Evolutionary conservation across 371 early-diverging fungal genomes (phyloP).

Genomic region (Globomyces sp.): DNA sequence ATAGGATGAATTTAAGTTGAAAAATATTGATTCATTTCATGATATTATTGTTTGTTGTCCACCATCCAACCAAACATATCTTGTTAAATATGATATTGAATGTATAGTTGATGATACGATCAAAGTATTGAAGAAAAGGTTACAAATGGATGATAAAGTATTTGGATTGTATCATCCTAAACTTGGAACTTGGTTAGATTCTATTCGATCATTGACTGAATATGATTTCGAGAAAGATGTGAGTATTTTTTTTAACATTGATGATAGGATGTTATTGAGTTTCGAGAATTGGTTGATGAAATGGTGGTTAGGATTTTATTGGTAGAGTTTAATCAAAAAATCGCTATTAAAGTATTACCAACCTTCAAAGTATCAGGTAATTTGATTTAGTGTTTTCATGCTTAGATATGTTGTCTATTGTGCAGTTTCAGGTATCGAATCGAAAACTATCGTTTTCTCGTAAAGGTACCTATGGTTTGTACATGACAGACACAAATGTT

Average conservation of each 20-base stretch:
- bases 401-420: constrained; percentile 26
- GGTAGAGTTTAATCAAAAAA: constrained; percentile 31
- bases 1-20: constrained; percentile 30
- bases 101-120: constrained; percentile 25
- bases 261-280: constrained; percentile 18
- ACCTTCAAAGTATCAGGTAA: constrained; percentile 19
- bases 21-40: constrained; percentile 21
- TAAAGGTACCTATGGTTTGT: constrained; percentile 27
- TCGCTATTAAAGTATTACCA: constrained; percentile 30
- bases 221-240: constrained; percentile 30
- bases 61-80: constrained; percentile 9
- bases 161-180: constrained; percentile 31
- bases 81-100: constrained; percentile 23
- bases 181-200: constrained; percentile 35
- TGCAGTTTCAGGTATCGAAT: constrained; percentile 24
- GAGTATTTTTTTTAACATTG: neutral
- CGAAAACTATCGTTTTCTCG: constrained; percentile 18
- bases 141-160: constrained; percentile 8
- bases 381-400: too few species aligned
- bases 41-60: constrained; percentile 19
- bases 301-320: constrained; percentile 29
- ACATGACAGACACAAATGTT: constrained; percentile 1
- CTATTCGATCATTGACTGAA: constrained; percentile 23
- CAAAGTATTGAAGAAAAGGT: constrained; percentile 13
- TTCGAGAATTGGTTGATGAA: constrained; percentile 26